phyloP scores from a whole-genome alignment of 352 stramenopile species.

The Pythium apleroticum region DNA sequence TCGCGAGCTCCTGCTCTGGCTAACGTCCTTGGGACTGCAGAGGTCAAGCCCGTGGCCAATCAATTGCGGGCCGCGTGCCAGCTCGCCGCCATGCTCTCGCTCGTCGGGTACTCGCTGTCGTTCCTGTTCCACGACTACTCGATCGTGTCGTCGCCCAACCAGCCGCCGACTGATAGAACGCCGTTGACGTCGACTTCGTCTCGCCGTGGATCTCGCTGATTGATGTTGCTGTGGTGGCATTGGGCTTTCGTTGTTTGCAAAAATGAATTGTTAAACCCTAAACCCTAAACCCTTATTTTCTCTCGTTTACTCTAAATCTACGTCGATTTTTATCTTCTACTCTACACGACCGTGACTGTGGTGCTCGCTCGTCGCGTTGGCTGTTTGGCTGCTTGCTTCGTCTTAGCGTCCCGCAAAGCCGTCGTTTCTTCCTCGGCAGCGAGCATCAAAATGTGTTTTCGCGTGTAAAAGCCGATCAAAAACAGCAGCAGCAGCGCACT shows the following conservation, averaged over 20 bases:
- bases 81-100: slow-evolving; percentile 44
- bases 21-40: background rate
- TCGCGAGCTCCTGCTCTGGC: background rate
- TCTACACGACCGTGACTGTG: background rate
- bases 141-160: slow-evolving; percentile 9
- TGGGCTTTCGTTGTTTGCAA: too few species aligned
- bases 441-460: slow-evolving; percentile 64
- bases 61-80: slow-evolving; percentile 54
- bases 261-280: too few species aligned
- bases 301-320: background rate
- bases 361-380: slow-evolving; percentile 1
- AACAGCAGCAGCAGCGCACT: slow-evolving; percentile 60
- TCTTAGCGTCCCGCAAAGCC: background rate
- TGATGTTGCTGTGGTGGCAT: background rate
- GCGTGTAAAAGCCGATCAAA: slow-evolving; percentile 66
- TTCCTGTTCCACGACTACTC: slow-evolving; percentile 46
- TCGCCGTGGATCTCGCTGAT: slow-evolving; percentile 1
- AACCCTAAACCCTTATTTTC: too few species aligned
- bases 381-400: background rate
- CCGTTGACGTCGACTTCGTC: slow-evolving; percentile 9
- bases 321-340: background rate
- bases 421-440: slow-evolving; percentile 44
- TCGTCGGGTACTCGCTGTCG: slow-evolving; percentile 57
- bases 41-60: slow-evolving; percentile 37
- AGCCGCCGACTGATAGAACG: slow-evolving; percentile 6